Base-by-base conservation (phyloP, 108 stramenopile species). In the Skeletonema potamos region DNA sequence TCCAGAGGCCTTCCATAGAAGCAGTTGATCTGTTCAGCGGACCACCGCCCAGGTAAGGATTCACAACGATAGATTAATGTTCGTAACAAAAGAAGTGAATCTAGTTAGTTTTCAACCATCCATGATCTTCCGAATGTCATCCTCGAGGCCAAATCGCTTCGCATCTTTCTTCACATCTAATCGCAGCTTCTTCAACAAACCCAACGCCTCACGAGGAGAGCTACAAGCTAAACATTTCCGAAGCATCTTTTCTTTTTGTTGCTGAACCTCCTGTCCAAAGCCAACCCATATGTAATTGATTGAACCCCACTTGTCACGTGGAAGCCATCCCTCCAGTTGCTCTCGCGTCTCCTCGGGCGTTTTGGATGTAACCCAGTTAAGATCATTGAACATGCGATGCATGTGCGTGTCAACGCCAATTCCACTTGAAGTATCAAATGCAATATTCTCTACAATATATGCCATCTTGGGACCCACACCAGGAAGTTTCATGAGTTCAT, bases 391-490 rank as follows among this genome's bases (percentile, higher is more conserved):
- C 71, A 97, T 83, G 1, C 96, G 88, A 62, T 97, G 96, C 96
- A 97, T 95, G 63, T 97, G 96, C 13, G 96, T 97, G 72, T 97
- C 96, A 10, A 97, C 92, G 17, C 94, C 93, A 68, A 97, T 95
- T 11, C 96, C 96, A n/a, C 86, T 77, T 11, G 74, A 44, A 4
- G 46, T 59, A 26, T 79, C 74, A 74, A 85, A 94, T 18, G 89
- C 92, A 6, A 93, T 77, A 61, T 77, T 81, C 73, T 94, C 91
- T 20, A 95, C 82, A 72, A 97, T 89, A 29, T 82, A 91, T 0
- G 92, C 93, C 96, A 94, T 95, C 79, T 96, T 96, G 10, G 96
- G 96, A 22, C 96, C 96, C 11, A 96, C 86, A 17, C 96, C 96
- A 3, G 89, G 87, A 4, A 96, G 70, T 12, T 82, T 66, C 73